Evolutionary conservation across 371 early-diverging fungal genomes (phyloP), one percentile per base, ranked within the genome.

Genomic region (Smittium mucronatum): DNA sequence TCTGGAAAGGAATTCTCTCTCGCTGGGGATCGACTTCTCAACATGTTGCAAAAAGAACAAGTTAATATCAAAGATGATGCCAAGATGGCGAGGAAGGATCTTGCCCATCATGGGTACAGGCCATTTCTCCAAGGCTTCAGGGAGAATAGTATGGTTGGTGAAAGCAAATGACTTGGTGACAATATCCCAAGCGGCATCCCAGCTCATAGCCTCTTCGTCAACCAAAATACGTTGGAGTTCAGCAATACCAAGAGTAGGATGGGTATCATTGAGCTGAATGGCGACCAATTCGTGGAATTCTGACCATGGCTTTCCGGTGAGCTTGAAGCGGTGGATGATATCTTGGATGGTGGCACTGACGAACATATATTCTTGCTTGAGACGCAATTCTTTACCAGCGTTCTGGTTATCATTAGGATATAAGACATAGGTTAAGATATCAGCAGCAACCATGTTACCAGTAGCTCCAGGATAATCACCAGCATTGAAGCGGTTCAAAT

Each of bases 291-390:
- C 81, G 2, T 91, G 87, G 82, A 95, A 93, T 34, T 93, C 88
- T 65, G 78, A 76, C 93, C 93, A 90, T 2, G 90, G 86, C 29
- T 82, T 79, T 65, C 82, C 80, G 28, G 88, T 84, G 76, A 90
- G 89, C 81, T 91, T 93, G 86, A 94, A 94, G 2, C 95, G 87
- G 69, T 89, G 87, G 34, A 94, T 83, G 72, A 89, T 89, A 74
- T 92, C 92, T 72, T 88, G 85, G 66, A 93, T 81, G 17, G 93
- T 92, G 35, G 93, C 93, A 35, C 87, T 86, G 47, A 91, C 92
- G 81, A 93, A 93, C 77, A 95, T 90, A 79, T 89, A 95, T 81
- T 95, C 93, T 81, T 95, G 95, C 80, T 94, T 93, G 72, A 95
- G 81, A 67, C 95, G 88, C 63, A 95, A 84, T 74, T 89, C 90